Evolutionary conservation across 345 rosid genomes (phyloP), one percentile per base, ranked within the genome.

Genomic region (Trapa incisa): DNA sequence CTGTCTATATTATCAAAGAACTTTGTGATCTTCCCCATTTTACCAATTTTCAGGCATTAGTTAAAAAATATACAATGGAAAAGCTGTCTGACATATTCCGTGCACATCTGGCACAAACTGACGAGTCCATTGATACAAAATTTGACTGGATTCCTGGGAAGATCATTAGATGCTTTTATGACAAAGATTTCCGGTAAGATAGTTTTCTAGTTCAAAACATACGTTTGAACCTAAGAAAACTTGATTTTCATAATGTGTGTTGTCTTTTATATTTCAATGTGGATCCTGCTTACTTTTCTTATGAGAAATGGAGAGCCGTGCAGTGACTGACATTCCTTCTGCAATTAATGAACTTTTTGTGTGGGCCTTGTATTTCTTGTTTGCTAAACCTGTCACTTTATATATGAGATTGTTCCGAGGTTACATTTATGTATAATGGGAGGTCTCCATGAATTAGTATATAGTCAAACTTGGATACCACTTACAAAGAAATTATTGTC

Each of bases 81-180:
- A 87, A 89, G 81, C 75, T 94, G 78, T 88, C 85, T 39, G 97
- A 91, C 69, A 74, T 94, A 71, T 85, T 83, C 86, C 83, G 79
- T 76, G 80, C 79, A 45, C 83, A 83, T 85, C 86, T 92, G 75
- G 62, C 65, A 57, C 77, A 71, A 67, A 71, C 83, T 72, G 86
- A 85, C 64, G 81, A 79, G 61, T 81, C 85, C 69, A 68, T 72
- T 64, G 74, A 61, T 73, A 72, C 66, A 54, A 73, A 80, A 67
- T 89, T 77, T 80, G 93, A 89, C 76, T 94, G 97, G 99, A 87
- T 94, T 78, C 99, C 97, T 75, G 97, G 93, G 78, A 94, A 83
- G 86, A 72, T 94, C 73, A 72, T 94, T 82, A 91, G 91, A 79
- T 94, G 99, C 73, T 82, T 86, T 70, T 94, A 86, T 78, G 99